A percentile compares a stretch with the other conserved stretches of the same genome.
Evolutionary conservation across 2,329 filamentous ascomycete genomes (phyloP).

Genomic region (Epichloe scottii): DNA sequence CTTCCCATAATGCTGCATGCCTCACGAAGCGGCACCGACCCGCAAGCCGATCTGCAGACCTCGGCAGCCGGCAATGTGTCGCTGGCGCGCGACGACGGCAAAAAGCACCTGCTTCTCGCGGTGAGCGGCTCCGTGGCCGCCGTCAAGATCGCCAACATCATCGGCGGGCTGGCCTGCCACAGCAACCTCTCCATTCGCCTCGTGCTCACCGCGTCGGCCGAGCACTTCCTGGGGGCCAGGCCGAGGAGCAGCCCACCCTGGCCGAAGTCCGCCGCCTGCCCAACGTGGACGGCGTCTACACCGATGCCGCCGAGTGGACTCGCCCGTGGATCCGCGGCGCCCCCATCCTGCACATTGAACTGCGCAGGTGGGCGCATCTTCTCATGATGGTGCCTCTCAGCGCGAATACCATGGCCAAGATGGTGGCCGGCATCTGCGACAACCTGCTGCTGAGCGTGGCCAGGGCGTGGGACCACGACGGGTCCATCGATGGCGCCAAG

Average conservation of each 20-base stretch:
- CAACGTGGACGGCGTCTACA: slow-evolving; percentile 70
- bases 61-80: slow-evolving; percentile 21
- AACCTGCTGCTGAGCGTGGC: slow-evolving; percentile 62
- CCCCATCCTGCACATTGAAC: slow-evolving; percentile 82
- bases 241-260: slow-evolving; percentile 62
- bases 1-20: slow-evolving; percentile 3
- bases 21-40: slow-evolving; percentile 1
- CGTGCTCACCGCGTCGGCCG: slow-evolving; percentile 62
- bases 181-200: slow-evolving; percentile 66
- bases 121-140: slow-evolving; percentile 58
- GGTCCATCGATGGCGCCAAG: slow-evolving; percentile 36
- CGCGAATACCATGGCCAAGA: slow-evolving; percentile 78
- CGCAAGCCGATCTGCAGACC: neutral
- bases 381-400: slow-evolving; percentile 70
- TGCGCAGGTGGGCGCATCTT: slow-evolving; percentile 66
- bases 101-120: slow-evolving; percentile 29
- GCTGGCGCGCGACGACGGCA: slow-evolving; percentile 23
- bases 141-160: slow-evolving; percentile 66
- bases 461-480: slow-evolving; percentile 77
- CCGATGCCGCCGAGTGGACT: slow-evolving; percentile 77
- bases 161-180: slow-evolving; percentile 39
- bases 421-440: slow-evolving; percentile 66
- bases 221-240: slow-evolving; percentile 68
- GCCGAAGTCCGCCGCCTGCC: slow-evolving; percentile 44
- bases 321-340: slow-evolving; percentile 64